Evolutionary conservation across 1,284 basidiomycete species (phyloP).

Genomic region (Grifola frondosa): DNA sequence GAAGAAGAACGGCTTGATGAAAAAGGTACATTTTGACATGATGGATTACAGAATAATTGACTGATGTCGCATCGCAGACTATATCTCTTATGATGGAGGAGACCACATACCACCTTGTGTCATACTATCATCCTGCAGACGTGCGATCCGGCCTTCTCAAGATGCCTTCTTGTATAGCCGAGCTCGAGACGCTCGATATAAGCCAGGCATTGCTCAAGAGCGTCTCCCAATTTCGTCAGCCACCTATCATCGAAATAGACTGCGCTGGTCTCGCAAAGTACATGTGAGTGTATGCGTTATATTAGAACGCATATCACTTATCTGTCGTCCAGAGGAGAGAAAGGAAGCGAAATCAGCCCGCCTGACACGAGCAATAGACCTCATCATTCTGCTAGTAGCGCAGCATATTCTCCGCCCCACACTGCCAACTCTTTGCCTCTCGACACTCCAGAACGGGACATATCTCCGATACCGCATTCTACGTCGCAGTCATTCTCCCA

Average conservation of each 20-base stretch:
- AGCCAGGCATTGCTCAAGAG: constrained; percentile 14
- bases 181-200: constrained; percentile 17
- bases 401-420: no score
- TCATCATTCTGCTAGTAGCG: no score
- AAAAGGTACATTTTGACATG: constrained; percentile 19
- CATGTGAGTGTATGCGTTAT: no score
- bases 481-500: no score
- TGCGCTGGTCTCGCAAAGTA: no score
- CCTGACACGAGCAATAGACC: no score
- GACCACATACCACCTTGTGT: constrained; percentile 25
- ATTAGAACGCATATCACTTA: no score
- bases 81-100: constrained; percentile 24
- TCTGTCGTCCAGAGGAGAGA: no score
- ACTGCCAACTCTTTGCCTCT: no score
- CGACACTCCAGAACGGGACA: no score
- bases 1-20: constrained; percentile 27
- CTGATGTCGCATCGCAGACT: constrained; percentile 17
- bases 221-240: constrained; percentile 17
- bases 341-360: no score
- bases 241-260: constrained; percentile 12
- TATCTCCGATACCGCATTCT: no score
- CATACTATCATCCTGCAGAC: constrained; percentile 27
- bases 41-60: not conserved
- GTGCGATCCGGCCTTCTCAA: constrained; percentile 23
- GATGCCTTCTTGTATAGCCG: constrained; percentile 19